These are phyloP conservation scores for Pichia sp. DNA, from an alignment of 1,139 yeast species.

Conservation along the genomic window DNA sequence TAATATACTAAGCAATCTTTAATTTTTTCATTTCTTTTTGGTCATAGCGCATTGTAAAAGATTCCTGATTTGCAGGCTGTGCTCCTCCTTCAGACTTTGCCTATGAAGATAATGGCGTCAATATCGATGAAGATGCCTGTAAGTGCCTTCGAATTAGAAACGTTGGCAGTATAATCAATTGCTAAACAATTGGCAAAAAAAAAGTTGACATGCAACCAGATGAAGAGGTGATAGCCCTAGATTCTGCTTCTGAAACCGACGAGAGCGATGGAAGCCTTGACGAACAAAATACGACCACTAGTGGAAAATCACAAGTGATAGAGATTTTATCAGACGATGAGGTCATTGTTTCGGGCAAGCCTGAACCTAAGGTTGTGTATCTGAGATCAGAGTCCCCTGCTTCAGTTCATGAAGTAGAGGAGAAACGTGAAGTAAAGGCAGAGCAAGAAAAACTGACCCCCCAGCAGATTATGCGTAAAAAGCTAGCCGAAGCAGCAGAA, in stretches of 20 bases:
- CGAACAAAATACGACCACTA: not conserved
- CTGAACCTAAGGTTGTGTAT: not conserved
- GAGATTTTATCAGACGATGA: conserved; percentile 7
- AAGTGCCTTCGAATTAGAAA: not conserved
- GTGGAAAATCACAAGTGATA: not conserved
- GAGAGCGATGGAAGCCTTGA: not conserved
- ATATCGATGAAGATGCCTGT: not conserved
- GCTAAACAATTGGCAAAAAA: not conserved
- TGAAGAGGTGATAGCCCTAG: conserved; percentile 10
- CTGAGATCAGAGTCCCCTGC: not conserved
- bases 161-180: not conserved
- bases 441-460: conserved; percentile 8
- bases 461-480: conserved; percentile 17
- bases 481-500: conserved; percentile 26
- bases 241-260: conserved; percentile 14
- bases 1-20: conserved; percentile 1
- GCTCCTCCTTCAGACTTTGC: not conserved
- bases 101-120: not conserved
- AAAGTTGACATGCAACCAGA: not conserved
- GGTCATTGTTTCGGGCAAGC: not conserved
- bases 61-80: not conserved
- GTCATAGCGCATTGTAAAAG: too few relatives aligned
- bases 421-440: not conserved
- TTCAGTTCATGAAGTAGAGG: not conserved
- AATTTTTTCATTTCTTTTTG: too few relatives aligned